Conservation (phyloP, 345 rosid species). For the Acer negundo region DNA sequence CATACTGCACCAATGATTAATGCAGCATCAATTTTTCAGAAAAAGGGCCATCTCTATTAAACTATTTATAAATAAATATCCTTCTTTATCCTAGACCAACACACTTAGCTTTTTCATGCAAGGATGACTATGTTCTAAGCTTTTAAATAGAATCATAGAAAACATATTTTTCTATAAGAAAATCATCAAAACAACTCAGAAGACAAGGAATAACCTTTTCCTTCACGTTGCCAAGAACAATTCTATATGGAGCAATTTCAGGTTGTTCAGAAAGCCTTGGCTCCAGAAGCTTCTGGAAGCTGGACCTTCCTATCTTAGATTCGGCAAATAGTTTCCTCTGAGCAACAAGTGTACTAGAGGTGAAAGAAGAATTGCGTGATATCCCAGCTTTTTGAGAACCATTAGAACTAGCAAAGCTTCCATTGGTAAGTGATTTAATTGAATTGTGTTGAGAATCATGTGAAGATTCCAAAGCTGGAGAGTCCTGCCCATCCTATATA, state of each 20-base stretch:
- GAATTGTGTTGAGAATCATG: constrained; percentile 28
- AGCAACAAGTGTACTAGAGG: constrained; percentile 54
- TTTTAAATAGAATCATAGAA: background rate
- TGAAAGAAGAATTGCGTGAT: constrained; percentile 46
- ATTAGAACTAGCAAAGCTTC: constrained; percentile 40
- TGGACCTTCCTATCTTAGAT: constrained; percentile 77
- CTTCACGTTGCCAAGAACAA: constrained; percentile 91
- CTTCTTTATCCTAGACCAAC: background rate
- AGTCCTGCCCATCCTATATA: constrained; percentile 40
- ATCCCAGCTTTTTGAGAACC: constrained; percentile 38
- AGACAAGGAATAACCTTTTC: constrained; percentile 64
- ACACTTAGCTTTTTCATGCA: background rate
- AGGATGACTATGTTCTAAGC: background rate
- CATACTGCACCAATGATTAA: background rate
- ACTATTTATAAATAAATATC: background rate
- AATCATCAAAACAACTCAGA: background rate
- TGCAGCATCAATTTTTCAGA: background rate
- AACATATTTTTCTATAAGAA: background rate
- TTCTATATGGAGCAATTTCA: constrained; percentile 88
- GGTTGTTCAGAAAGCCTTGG: constrained; percentile 82
- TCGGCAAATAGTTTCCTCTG: constrained; percentile 84
- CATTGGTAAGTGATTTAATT: constrained; percentile 42
- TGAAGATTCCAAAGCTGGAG: constrained; percentile 34
- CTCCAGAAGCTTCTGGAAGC: constrained; percentile 95
- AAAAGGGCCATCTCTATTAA: background rate